Conservation (phyloP, 495 filamentous ascomycete species). For the Talaromyces liani region DNA sequence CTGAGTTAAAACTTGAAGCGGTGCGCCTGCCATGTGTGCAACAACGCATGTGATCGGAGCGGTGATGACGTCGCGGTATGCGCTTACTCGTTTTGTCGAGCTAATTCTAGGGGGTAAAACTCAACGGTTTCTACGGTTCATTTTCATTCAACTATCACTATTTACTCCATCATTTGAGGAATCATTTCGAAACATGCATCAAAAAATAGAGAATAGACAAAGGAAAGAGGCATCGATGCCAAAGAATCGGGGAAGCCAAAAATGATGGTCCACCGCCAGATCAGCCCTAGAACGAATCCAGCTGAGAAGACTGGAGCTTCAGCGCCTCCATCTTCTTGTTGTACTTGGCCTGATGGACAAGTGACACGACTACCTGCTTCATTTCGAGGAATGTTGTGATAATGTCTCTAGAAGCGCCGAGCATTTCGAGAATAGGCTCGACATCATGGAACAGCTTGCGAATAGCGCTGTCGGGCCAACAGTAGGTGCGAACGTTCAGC, state of each 20-base stretch:
- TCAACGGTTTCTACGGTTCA: background rate
- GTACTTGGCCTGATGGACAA: background rate
- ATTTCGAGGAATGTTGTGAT: background rate
- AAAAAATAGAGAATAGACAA: background rate
- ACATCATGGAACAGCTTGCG: slow-evolving; percentile 47
- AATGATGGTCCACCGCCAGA: background rate
- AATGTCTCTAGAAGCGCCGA: slow-evolving; percentile 23
- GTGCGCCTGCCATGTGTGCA: background rate
- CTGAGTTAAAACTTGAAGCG: background rate
- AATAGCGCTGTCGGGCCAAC: slow-evolving; percentile 44
- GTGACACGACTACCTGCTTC: background rate
- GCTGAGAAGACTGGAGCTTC: background rate
- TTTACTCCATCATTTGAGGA: background rate
- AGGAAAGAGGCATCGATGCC: background rate
- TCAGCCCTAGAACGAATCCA: background rate
- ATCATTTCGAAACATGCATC: background rate
- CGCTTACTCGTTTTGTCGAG: background rate
- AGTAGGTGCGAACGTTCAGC: slow-evolving; percentile 50
- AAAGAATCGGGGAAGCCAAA: background rate
- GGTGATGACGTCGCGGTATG: background rate
- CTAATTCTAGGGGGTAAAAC: background rate
- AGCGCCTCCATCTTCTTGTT: background rate
- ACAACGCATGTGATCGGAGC: slow-evolving; percentile 1
- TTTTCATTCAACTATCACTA: background rate
- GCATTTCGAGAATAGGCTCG: slow-evolving; percentile 45